Conservation (phyloP, 2,329 filamentous ascomycete species). For the Trematosphaeria pertusa region DNA sequence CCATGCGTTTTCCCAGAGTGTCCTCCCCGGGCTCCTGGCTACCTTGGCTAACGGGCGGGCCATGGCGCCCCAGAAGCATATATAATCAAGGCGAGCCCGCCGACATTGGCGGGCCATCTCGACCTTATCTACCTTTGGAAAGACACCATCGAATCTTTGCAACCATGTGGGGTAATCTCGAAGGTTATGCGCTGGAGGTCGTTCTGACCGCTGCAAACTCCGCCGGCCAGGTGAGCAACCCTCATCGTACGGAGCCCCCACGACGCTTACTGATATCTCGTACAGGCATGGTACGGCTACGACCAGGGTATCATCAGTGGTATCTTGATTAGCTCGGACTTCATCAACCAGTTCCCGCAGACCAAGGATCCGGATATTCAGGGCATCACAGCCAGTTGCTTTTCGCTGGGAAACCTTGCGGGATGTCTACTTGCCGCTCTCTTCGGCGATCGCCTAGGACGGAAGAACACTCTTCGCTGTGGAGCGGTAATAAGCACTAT, state of each 20-base stretch:
- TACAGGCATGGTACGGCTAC: constrained; percentile 22
- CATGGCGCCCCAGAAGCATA: constrained; percentile 8
- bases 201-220: constrained; percentile 27
- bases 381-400: constrained; percentile 31
- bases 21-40: background rate
- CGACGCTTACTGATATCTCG: background rate
- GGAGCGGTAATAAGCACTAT: constrained; percentile 19
- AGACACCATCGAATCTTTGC: background rate
- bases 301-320: constrained; percentile 22
- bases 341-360: constrained; percentile 27
- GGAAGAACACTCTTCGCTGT: constrained; percentile 25
- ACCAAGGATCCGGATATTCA: constrained; percentile 26
- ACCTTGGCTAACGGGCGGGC: constrained; percentile 4
- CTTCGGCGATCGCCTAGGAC: constrained; percentile 23
- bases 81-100: constrained; percentile 10
- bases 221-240: constrained; percentile 18
- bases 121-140: background rate
- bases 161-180: constrained; percentile 17
- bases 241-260: background rate
- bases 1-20: constrained; percentile 6
- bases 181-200: constrained; percentile 29
- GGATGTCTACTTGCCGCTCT: constrained; percentile 24
- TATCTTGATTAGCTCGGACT: constrained; percentile 25
- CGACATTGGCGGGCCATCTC: constrained; percentile 3
- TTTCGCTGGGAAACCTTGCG: constrained; percentile 25